A percentile compares a stretch with the other conserved stretches of the same genome.
Conservation (phyloP, 1,139 yeast species). For the Kodamaea arcana region DNA sequence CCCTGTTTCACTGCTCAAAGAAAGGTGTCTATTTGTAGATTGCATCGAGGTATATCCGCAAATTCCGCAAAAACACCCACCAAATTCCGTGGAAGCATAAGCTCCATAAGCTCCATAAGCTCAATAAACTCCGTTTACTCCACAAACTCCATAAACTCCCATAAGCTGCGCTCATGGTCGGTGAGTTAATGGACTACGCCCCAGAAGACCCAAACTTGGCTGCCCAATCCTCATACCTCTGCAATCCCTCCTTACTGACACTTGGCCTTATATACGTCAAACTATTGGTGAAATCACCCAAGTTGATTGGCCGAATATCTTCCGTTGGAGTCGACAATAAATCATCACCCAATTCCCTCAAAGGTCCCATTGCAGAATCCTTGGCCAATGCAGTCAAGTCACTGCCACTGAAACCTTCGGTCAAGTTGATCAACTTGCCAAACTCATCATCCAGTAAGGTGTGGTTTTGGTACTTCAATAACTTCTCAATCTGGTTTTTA, state of each 20-base stretch:
- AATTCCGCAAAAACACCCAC: no score
- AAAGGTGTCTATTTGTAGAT: no score
- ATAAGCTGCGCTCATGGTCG: no score
- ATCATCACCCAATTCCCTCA: conserved; percentile 85
- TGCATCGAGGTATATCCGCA: no score
- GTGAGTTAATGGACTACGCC: conserved; percentile 35
- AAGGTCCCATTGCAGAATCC: conserved; percentile 98
- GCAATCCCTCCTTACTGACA: conserved; percentile 80
- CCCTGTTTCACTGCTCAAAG: no score
- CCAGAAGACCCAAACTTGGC: conserved; percentile 86
- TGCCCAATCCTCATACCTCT: conserved; percentile 86
- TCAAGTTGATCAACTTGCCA: conserved; percentile 53
- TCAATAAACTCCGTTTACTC: no score
- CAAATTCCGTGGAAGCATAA: no score
- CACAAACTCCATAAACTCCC: no score
- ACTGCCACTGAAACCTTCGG: conserved; percentile 86
- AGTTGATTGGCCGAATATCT: conserved; percentile 73
- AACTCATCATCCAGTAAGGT: conserved; percentile 63
- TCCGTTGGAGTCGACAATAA: conserved; percentile 81
- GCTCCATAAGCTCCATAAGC: no score
- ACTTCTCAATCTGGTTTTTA: conserved; percentile 62
- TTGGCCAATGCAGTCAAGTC: conserved; percentile 94
- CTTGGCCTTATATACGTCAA: conserved; percentile 86
- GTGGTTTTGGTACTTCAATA: conserved; percentile 74
- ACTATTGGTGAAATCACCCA: conserved; percentile 74